A percentile compares a stretch with the other conserved stretches of the same genome.
phyloP scores from a whole-genome alignment of 805 yeast species.

The Yarrowia sp. region DNA sequence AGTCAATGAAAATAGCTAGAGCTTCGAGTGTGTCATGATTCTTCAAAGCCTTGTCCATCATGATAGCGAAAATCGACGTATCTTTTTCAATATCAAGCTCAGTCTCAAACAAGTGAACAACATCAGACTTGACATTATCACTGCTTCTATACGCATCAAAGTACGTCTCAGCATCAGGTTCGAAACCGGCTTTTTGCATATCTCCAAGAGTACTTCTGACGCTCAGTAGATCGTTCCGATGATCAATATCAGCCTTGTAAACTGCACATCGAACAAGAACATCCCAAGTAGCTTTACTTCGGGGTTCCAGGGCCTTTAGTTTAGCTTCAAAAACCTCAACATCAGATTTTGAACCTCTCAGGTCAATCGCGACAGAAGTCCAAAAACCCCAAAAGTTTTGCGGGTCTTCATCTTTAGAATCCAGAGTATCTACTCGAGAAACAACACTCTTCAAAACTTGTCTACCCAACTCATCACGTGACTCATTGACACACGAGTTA shows the following conservation, averaged over 20 bases:
- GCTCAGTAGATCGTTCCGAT: constrained; percentile 23
- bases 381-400: constrained; percentile 12
- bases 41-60: constrained; percentile 41
- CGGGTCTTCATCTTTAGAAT: background rate
- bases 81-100: constrained; percentile 41
- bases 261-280: constrained; percentile 40
- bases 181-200: constrained; percentile 31
- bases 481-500: constrained; percentile 3
- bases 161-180: constrained; percentile 35
- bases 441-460: background rate
- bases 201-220: constrained; percentile 28
- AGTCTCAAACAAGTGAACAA: constrained; percentile 39
- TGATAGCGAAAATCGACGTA: constrained; percentile 41
- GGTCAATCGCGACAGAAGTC: constrained; percentile 3
- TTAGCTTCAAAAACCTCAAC: background rate
- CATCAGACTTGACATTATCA: constrained; percentile 16
- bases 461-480: constrained; percentile 19
- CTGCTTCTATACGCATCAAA: constrained; percentile 35
- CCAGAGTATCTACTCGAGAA: background rate
- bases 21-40: constrained; percentile 38
- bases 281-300: constrained; percentile 41
- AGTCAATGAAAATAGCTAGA: constrained; percentile 40
- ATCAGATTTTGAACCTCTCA: background rate
- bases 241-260: constrained; percentile 30
- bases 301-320: background rate